A percentile compares a stretch with the other conserved stretches of the same genome.
Evolutionary conservation across 352 stramenopile species (phyloP).

Genomic region (Globisporangium uncinulatum): DNA sequence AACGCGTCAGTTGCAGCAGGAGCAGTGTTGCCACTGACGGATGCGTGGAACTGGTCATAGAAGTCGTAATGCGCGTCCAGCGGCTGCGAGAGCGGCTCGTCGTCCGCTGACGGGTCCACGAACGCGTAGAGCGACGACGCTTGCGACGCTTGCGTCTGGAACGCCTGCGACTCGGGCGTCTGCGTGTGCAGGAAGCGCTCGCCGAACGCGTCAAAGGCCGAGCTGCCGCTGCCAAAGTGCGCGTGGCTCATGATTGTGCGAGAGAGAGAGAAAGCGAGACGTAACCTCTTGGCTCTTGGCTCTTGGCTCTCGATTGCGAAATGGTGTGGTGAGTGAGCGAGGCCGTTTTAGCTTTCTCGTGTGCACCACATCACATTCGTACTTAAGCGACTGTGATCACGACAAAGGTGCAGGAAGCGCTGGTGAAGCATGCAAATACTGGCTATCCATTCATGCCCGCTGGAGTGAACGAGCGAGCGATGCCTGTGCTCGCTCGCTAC

Average conservation of each 20-base stretch:
- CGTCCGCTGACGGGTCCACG: constrained; percentile 49
- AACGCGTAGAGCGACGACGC: constrained; percentile 49
- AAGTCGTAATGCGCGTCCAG: constrained; percentile 35
- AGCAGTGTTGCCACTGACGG: background rate
- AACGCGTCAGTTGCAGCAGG: constrained; percentile 5
- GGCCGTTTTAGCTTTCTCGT: no score
- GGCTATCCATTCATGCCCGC: no score
- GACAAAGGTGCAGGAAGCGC: no score
- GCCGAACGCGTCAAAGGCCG: constrained; percentile 40
- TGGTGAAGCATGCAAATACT: no score
- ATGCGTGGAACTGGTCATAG: constrained; percentile 56
- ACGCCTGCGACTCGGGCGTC: constrained; percentile 22
- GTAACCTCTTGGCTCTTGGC: no score
- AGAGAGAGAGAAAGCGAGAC: no score
- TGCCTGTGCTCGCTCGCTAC: no score
- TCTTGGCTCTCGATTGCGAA: background rate
- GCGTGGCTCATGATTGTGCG: background rate
- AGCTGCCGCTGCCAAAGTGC: constrained; percentile 1
- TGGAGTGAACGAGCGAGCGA: no score
- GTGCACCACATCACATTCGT: no score
- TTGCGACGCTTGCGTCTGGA: constrained; percentile 45
- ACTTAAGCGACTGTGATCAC: no score
- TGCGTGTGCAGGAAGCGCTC: constrained; percentile 44
- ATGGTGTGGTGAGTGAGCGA: background rate
- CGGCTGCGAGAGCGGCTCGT: constrained; percentile 25